Base-by-base conservation (phyloP, 1,284 basidiomycete species). In the Tilletia walkeri region DNA sequence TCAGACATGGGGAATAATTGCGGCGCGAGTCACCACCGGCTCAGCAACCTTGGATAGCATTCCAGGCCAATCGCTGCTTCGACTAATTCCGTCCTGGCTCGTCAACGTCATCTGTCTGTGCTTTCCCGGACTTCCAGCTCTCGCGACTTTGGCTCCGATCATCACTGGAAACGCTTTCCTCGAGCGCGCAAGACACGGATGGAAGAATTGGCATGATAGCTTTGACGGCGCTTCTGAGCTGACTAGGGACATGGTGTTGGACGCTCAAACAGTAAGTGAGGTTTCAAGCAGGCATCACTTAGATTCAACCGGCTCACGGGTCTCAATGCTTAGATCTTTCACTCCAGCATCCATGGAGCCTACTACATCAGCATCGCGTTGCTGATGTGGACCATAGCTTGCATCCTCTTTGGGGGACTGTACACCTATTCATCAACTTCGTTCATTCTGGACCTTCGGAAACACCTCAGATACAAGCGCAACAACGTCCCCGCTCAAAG, bases 1-100 rank as follows among this genome's bases (percentile, higher is more conserved):
- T 20, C 59, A 63, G 34, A 41, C 59, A 24, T 63, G 59, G 59
- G 59, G 34, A 4, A 63, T 63, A 34, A 41, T 12, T 10, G 20
- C 54, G 14, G 54, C 54, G 20, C 24, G 34, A 12, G 20, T 56
- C 20, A 56, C 16, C 10, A 12, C 24, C 34, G 24, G 54, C 12
- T 30, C 16, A 30, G 24, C 20, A 5, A 4, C 54, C 54, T 63
- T 18, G 4, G 9, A 38, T 4, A n/a, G 3, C 4, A 18, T 34
- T 9, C 41, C 41, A 7, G 41, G 41, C 6, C 38, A 18, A 34
- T 12, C 36, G 34, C 34, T 41, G 30, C 36, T 14, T 7, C 34
- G 36, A 10, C 7, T 16, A 16, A 18, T 38, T 6, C 36, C 59
- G 12, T 24, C 59, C 3, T 38, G 34, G 59, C 16, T 39, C 4